Base-by-base conservation (phyloP, 495 filamentous ascomycete species). In the Penicillium malachiteum region DNA sequence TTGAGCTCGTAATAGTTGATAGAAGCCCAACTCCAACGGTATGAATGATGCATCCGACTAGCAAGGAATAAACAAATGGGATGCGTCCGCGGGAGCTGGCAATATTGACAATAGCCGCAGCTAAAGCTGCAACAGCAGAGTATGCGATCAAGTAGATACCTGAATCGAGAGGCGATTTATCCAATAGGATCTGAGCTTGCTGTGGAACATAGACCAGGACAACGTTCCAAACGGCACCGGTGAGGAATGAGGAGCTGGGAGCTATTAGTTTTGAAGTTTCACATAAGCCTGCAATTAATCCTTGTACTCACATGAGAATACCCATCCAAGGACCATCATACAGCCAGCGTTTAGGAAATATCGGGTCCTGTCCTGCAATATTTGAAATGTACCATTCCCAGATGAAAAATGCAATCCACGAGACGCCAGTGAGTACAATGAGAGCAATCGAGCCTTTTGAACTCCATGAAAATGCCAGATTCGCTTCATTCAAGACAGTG, bases 111-210 rank as follows among this genome's bases (percentile, higher is more conserved):
- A 80, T 52, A 37, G 74, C 78, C 6, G 81, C 80, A 5, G 80
- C 80, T 17, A 84, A 62, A 3, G 82, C 62, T 2, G 68, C 65
- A 48, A 79, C 33, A 62, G 80, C 42, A 64, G 67, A 17, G 69
- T 78, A 75, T 2, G 82, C 82, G 5, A 87, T 72, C 30, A 90
- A 67, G 32, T 83, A 73, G 13, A 86, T 64, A 13, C 85, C 87
- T 0, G 86, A 62, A n/a, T 59, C 58, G 10, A 73, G 56, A 17
- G 73, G 65, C n/a, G 73, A 74, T 44, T 64, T 55, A 8, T 64
- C 69, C 46, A 82, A 76, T 13, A 85, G 77, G 26, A 84, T 71
- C 52, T 87, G 83, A 33, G 86, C 81, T 42, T 81, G 77, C 53
- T 85, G 78, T 5, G 85, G 83, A 7, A 88, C 70, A 45, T 81